phyloP scores from a whole-genome alignment of 202 grass and related monocot species.

The Alloteropsis angusta region DNA sequence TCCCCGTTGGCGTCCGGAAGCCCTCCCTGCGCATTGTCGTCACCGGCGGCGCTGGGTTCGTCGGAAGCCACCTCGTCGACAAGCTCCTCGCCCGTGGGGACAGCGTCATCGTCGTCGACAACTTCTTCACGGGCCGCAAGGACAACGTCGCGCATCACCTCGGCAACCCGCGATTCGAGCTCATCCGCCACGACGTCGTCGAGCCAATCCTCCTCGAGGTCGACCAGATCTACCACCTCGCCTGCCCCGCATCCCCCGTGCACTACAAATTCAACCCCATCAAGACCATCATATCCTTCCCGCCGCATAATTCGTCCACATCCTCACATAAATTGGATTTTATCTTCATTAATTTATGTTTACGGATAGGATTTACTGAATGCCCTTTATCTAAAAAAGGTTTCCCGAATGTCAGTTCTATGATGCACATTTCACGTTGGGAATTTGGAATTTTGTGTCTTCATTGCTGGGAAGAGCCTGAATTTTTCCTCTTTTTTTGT shows the following conservation, averaged over 20 bases:
- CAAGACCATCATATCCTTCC: constrained; percentile 97
- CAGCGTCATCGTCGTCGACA: constrained; percentile 92
- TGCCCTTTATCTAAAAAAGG: no score
- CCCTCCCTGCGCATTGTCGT: constrained; percentile 61
- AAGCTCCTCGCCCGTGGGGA: constrained; percentile 70
- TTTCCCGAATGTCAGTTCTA: neutral
- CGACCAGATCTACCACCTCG: constrained; percentile 99
- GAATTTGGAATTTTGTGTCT: neutral
- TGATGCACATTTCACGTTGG: neutral
- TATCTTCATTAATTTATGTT: neutral
- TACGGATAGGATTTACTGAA: neutral
- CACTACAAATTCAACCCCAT: constrained; percentile 98
- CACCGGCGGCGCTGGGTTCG: constrained; percentile 77
- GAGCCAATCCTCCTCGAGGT: constrained; percentile 92
- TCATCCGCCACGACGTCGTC: constrained; percentile 88
- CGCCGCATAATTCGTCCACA: neutral
- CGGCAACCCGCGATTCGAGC: constrained; percentile 75
- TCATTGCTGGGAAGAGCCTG: neutral
- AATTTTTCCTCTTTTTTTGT: constrained; percentile 12
- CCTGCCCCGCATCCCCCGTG: constrained; percentile 87
- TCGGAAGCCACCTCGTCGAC: constrained; percentile 86
- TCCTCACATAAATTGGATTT: neutral
- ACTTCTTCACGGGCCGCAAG: constrained; percentile 95
- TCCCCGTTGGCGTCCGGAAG: constrained; percentile 55
- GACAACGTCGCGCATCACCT: constrained; percentile 81